Base-by-base conservation (phyloP, 306 rosid species). In the Vicia faba region DNA sequence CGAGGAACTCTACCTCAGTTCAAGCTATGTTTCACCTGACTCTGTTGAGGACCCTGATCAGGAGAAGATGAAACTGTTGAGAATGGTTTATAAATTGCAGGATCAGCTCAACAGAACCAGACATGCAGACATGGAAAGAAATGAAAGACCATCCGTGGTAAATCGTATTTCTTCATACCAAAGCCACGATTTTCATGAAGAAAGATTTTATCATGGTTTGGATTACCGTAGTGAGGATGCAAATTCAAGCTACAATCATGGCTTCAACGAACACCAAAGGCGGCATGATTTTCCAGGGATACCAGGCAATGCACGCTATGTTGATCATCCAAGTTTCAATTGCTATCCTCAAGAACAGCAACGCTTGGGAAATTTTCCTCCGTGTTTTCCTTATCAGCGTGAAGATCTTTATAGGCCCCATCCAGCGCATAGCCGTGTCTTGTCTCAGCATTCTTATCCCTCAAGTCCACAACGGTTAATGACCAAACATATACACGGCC, bases 1-100 rank as follows among this genome's bases (percentile, higher is more conserved):
- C 13, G 75, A 83, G n/a, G 85, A 88, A 38, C 80, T 76, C 71
- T 81, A 74, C 39, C 13, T 61, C 72, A 62, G 78, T 40, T 75
- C 93, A 35, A 80, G 80, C 83, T 79, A 75, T 72, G 84, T 71
- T 56, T 84, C 95, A 65, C 78, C 82, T n/a, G 87, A 74, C 40
- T 69, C 55, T 49, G 51, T 56, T 18, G 85, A 76, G 63, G 84
- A 83, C 48, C 83, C 84, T 71, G 95, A 82, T 48, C 89, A 78
- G 25, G 88, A 86, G 75, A 85, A 87, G 89, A 53, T 79, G 83
- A 82, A 75, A 68, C 71, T 95, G 67, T 50, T 95, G 82, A 81
- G 80, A 78, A 86, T 95, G 84, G 79, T 88, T 61, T 64, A 80
- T 71, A 91, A 86, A 73, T 53, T 93, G 91, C 95, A 90, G 83